These are phyloP conservation scores for Laguncularia racemosa DNA, from an alignment of 345 rosid species.

Conservation along the genomic window DNA sequence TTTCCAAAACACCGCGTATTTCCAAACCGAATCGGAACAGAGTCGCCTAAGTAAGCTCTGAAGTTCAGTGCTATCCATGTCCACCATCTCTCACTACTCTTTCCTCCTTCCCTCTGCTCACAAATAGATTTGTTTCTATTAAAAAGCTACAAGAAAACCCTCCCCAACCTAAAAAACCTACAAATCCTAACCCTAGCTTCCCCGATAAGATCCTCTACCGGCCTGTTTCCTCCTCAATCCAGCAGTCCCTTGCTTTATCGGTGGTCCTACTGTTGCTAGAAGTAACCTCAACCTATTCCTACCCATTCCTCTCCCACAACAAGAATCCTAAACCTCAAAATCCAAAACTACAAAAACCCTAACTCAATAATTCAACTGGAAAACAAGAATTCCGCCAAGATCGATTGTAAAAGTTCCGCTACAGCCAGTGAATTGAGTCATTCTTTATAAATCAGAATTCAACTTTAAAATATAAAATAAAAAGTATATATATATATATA, in stretches of 20 bases:
- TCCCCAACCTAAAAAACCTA: conserved; percentile 17
- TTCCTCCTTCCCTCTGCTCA: too few relatives aligned
- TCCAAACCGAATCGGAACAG: conserved; percentile 75
- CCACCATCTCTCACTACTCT: not conserved
- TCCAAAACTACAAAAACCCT: conserved; percentile 1
- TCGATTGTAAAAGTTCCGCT: too few relatives aligned
- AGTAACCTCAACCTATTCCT: conserved; percentile 62
- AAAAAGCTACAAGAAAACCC: conserved; percentile 6
- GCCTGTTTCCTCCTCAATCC: conserved; percentile 91
- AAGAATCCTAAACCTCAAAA: conserved; percentile 7
- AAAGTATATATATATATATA: too few relatives aligned
- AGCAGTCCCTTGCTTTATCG: conserved; percentile 64
- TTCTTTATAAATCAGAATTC: not conserved
- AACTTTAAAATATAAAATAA: not conserved
- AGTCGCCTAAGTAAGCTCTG: conserved; percentile 56
- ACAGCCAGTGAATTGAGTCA: not conserved
- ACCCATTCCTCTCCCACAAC: conserved; percentile 57
- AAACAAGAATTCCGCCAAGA: too few relatives aligned
- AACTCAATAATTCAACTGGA: too few relatives aligned
- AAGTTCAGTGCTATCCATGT: conserved; percentile 46
- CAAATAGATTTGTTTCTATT: too few relatives aligned
- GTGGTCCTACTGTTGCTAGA: conserved; percentile 76
- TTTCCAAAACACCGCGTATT: conserved; percentile 87
- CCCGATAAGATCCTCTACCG: conserved; percentile 95
- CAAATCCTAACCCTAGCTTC: conserved; percentile 49